Percentiles rank a stretch among this genome's conserved stretches.
Evolutionary conservation across 345 rosid species (phyloP).

Genomic region (Aurinia saxatilis): DNA sequence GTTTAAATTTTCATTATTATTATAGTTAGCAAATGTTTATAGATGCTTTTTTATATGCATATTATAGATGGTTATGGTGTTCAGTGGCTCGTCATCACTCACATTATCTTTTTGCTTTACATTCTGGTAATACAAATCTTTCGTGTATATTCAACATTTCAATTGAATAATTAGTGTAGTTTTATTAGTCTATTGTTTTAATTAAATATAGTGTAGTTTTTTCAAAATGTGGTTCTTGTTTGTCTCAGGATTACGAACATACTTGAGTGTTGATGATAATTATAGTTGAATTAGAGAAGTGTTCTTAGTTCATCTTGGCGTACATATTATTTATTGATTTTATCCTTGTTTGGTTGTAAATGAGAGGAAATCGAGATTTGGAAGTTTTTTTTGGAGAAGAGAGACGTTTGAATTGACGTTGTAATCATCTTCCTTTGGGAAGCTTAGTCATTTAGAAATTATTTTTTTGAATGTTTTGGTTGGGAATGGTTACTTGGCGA

Average conservation of each 20-base stretch:
- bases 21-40: too few relatives aligned
- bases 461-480: background rate
- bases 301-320: background rate
- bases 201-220: background rate
- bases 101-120: conserved; percentile 64
- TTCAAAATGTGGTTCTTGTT: background rate
- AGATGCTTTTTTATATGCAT: too few relatives aligned
- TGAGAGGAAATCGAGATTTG: background rate
- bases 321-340: background rate
- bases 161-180: too few relatives aligned
- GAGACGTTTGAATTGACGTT: conserved; percentile 3
- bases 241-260: background rate
- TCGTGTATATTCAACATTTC: background rate
- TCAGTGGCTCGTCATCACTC: conserved; percentile 74
- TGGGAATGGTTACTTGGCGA: background rate
- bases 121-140: conserved; percentile 42
- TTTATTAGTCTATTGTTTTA: too few relatives aligned
- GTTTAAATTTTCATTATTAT: too few relatives aligned
- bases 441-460: too few relatives aligned
- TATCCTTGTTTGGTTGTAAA: background rate
- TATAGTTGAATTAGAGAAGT: background rate
- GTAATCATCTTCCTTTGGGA: too few relatives aligned
- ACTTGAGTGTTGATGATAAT: background rate
- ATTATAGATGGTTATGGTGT: conserved; percentile 76
- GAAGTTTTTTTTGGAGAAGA: background rate